A percentile compares a stretch with the other conserved stretches of the same genome.
Evolutionary conservation across 352 stramenopile genomes (phyloP).

Genomic region (Globisporangium splendens): DNA sequence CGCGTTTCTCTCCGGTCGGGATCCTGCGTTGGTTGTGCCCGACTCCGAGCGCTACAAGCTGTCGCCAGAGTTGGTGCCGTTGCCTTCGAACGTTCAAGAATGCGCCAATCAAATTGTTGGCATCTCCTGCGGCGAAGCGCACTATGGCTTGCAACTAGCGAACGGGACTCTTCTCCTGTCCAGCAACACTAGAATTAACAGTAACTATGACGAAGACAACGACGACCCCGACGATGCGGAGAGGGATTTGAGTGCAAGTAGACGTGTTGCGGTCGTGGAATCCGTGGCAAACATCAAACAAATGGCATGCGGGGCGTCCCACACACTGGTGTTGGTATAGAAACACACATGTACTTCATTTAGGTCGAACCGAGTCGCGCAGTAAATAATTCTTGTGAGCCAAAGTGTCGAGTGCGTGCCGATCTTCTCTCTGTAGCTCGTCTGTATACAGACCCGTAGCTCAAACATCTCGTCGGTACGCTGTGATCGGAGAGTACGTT

Average conservation of each 20-base stretch:
- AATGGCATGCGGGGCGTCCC: constrained; percentile 36
- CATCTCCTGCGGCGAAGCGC: constrained; percentile 47
- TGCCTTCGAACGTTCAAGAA: too few relatives aligned
- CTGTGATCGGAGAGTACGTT: neutral
- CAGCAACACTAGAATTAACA: constrained; percentile 9
- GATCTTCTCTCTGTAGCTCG: too few relatives aligned
- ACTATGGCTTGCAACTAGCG: constrained; percentile 30
- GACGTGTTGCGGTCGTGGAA: neutral
- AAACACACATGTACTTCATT: constrained; percentile 3
- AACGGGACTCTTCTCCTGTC: constrained; percentile 29
- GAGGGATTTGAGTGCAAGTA: neutral
- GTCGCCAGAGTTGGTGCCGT: too few relatives aligned
- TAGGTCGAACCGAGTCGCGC: too few relatives aligned
- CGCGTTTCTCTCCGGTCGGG: constrained; percentile 30
- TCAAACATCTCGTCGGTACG: constrained; percentile 1
- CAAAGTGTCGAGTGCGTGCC: too few relatives aligned
- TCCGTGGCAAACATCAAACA: constrained; percentile 5
- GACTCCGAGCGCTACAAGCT: too few relatives aligned
- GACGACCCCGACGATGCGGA: constrained; percentile 17
- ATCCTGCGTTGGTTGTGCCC: constrained; percentile 22
- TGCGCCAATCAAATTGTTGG: neutral
- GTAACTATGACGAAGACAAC: constrained; percentile 11
- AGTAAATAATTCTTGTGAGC: too few relatives aligned
- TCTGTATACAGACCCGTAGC: neutral
- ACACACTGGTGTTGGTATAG: constrained; percentile 24